Conservation (phyloP, 805 yeast species). For the Starmerella apis region DNA sequence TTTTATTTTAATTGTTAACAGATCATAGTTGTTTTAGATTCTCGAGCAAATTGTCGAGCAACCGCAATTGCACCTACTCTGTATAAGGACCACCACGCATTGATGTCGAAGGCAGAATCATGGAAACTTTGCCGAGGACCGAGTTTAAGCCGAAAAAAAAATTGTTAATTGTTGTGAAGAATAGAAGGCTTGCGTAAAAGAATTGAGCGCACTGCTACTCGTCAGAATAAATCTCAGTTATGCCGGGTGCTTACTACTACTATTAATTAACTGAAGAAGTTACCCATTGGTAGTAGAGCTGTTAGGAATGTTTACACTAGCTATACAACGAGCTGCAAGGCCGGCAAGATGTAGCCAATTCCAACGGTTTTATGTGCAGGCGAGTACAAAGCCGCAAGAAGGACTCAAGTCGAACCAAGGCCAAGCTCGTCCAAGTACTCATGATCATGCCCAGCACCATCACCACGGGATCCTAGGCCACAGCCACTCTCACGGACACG, state of each 20-base stretch:
- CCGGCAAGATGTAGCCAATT: not conserved
- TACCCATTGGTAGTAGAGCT: not conserved
- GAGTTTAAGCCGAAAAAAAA: no score
- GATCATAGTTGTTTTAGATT: no score
- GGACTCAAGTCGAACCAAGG: not conserved
- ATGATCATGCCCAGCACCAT: not conserved
- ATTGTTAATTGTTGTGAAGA: not conserved
- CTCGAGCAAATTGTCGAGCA: no score
- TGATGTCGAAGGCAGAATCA: no score
- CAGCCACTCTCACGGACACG: conserved; percentile 10
- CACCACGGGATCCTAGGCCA: no score
- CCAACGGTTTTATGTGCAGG: not conserved
- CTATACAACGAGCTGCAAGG: not conserved
- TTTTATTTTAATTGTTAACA: no score
- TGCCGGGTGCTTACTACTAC: not conserved
- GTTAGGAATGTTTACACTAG: not conserved
- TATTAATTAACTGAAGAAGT: not conserved
- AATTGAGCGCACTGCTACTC: no score
- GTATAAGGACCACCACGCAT: no score
- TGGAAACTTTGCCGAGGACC: no score
- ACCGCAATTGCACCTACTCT: no score
- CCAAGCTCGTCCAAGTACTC: not conserved
- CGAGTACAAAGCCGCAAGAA: not conserved
- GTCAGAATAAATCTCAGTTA: no score
- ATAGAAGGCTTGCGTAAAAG: no score